These are phyloP conservation scores for Neospora caninum DNA, from an alignment of 169 alveolate genomes.

Conservation along the genomic window DNA sequence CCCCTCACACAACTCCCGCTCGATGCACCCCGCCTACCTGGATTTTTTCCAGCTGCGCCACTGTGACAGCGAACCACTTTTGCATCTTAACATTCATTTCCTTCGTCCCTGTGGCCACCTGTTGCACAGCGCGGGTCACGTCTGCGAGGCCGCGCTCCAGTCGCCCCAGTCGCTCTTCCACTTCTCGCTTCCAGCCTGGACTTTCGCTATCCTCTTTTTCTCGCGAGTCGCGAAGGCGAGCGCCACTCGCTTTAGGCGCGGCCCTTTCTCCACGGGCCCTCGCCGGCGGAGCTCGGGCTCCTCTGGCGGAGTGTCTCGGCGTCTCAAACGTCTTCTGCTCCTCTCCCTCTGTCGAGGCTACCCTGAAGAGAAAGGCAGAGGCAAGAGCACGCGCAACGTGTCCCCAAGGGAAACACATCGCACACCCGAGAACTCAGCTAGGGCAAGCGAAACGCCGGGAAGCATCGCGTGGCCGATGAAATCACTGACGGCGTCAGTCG, in stretches of 20 bases:
- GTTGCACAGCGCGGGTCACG: slow-evolving; percentile 20
- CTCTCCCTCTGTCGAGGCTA: not conserved
- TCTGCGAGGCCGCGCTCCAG: not conserved
- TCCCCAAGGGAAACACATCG: no score
- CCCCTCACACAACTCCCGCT: not conserved
- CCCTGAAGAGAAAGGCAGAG: not conserved
- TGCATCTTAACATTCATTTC: slow-evolving; percentile 28
- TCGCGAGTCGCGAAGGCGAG: not conserved
- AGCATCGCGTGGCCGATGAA: no score
- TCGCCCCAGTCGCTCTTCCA: not conserved
- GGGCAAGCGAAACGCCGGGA: no score
- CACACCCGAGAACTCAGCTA: no score
- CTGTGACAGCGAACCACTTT: slow-evolving; percentile 10
- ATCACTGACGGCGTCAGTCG: no score
- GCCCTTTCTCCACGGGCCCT: not conserved
- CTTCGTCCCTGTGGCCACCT: not conserved
- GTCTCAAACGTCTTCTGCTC: not conserved
- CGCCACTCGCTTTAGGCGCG: not conserved
- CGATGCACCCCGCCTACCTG: slow-evolving; percentile 9
- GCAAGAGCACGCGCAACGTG: not conserved
- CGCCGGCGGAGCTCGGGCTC: not conserved
- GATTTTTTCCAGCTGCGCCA: not conserved
- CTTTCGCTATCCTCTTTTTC: not conserved
- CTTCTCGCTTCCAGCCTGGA: not conserved
- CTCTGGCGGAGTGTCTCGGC: not conserved